Base-by-base conservation (phyloP, 1,284 basidiomycete genomes). In the Chondrostereum purpureum region DNA sequence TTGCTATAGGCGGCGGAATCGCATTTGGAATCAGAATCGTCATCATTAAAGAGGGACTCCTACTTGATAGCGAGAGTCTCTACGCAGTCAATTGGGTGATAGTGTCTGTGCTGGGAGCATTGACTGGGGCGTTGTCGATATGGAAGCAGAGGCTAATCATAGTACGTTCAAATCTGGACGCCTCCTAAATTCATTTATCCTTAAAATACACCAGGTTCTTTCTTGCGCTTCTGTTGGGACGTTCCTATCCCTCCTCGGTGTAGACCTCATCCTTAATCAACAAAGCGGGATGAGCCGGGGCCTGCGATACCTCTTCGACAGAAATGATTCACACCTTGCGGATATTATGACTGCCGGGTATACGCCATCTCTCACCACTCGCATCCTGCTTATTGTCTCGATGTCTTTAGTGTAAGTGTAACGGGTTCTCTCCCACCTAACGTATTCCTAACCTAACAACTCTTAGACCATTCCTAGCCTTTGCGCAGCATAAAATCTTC, bases 221-320 rank as follows among this genome's bases (percentile, higher is more conserved):
- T 70, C 68, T 24, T 77, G 75, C 42, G 67, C 78, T 13, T 74
- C 79, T 2, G 62, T 69, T 14, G 82, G 82, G 22, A 74, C 80
- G 8, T 84, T 84, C 58, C 59, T 84, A 20, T 60, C 66, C 10
- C 69, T 57, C 22, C 66, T 84, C 3, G 80, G 71, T 14, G 53
- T 77, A 5, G 81, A 84, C 57, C 65, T 83, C 5, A 56, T 72
- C 37, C 46, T 81, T 38, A 70, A 80, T 48, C 65, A 70, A 53
- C 81, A 84, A 55, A 59, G 63, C 4, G 82, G 81, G 3, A 71
- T 82, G 69, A 79, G 80, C 53, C 64, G 70, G 16, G 81, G 81
- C 0, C 65, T 84, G 21, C 72, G 81, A 13, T 76, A 69, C 54
- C 66, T 84, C 11, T 73, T 82, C 50, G 82, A 84, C 55, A 66